Percentiles rank a stretch among this genome's conserved stretches.
Evolutionary conservation across 805 yeast genomes (phyloP).

Genomic region (Torulaspora franciscae): DNA sequence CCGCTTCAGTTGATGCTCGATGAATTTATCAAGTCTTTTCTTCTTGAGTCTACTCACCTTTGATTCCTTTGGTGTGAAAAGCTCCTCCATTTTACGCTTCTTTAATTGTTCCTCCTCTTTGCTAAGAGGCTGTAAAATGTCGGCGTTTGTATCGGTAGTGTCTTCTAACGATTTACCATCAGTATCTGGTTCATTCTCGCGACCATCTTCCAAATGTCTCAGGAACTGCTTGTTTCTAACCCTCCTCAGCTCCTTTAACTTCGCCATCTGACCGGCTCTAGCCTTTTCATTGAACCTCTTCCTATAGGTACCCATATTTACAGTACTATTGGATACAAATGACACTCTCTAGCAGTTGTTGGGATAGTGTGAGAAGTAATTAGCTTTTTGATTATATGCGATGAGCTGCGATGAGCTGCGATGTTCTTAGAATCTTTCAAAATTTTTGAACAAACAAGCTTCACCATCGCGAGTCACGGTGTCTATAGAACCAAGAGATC

Average conservation of each 20-base stretch:
- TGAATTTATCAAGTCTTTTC: constrained; percentile 84
- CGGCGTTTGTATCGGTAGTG: constrained; percentile 52
- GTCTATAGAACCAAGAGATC: constrained; percentile 1
- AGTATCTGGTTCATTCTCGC: constrained; percentile 27
- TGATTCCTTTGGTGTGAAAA: constrained; percentile 56
- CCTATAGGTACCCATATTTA: constrained; percentile 72
- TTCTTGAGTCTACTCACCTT: constrained; percentile 67
- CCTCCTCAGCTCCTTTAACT: constrained; percentile 61
- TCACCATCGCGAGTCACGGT: constrained; percentile 15
- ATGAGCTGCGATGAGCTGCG: constrained; percentile 12
- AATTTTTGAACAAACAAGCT: not conserved
- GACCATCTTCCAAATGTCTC: constrained; percentile 44
- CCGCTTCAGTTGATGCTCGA: constrained; percentile 81
- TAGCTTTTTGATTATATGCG: not conserved
- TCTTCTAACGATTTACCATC: constrained; percentile 16
- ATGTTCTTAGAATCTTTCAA: constrained; percentile 12
- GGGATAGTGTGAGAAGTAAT: no score
- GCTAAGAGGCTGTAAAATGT: constrained; percentile 56
- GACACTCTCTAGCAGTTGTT: not conserved
- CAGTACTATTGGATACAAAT: not conserved
- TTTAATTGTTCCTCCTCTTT: constrained; percentile 58
- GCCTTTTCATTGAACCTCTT: constrained; percentile 81
- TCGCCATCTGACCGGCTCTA: constrained; percentile 76
- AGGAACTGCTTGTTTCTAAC: constrained; percentile 67
- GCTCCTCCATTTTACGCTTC: constrained; percentile 58